These are phyloP conservation scores for Quercus cerris DNA, from an alignment of 306 rosid species.

Conservation along the genomic window DNA sequence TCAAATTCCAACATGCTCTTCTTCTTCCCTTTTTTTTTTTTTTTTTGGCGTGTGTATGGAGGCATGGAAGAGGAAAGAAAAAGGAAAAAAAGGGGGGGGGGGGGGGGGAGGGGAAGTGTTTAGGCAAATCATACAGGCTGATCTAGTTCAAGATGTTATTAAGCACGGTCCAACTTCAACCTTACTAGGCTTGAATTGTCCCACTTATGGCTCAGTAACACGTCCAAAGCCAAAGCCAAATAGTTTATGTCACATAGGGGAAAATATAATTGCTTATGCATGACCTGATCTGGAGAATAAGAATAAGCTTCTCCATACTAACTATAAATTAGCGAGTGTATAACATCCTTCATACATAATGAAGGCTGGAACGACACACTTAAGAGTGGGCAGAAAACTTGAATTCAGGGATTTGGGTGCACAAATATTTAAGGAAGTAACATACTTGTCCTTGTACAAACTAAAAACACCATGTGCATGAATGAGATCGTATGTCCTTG, in stretches of 20 bases:
- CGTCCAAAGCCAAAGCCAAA: neutral
- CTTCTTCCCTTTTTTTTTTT: too few relatives aligned
- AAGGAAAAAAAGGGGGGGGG: too few relatives aligned
- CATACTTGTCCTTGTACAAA: slow-evolving; percentile 80
- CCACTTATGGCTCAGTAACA: neutral
- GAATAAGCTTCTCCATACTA: neutral
- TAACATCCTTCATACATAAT: neutral
- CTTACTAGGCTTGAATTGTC: neutral
- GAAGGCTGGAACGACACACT: neutral
- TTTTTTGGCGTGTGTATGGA: too few relatives aligned
- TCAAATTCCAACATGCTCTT: too few relatives aligned
- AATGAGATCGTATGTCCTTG: slow-evolving; percentile 96
- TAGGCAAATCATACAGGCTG: neutral
- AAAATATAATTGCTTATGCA: neutral
- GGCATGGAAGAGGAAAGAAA: too few relatives aligned
- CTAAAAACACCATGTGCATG: slow-evolving; percentile 81
- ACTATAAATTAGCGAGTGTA: neutral
- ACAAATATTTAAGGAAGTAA: slow-evolving; percentile 11
- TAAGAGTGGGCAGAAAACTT: neutral
- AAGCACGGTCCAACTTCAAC: neutral
- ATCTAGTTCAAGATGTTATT: neutral
- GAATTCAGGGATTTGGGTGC: slow-evolving; percentile 3
- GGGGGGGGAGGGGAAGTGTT: too few relatives aligned
- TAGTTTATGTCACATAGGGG: neutral
- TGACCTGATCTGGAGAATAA: neutral